phyloP scores from a whole-genome alignment of 2,329 filamentous ascomycete species.

The Pseudogymnoascus pannorum region DNA sequence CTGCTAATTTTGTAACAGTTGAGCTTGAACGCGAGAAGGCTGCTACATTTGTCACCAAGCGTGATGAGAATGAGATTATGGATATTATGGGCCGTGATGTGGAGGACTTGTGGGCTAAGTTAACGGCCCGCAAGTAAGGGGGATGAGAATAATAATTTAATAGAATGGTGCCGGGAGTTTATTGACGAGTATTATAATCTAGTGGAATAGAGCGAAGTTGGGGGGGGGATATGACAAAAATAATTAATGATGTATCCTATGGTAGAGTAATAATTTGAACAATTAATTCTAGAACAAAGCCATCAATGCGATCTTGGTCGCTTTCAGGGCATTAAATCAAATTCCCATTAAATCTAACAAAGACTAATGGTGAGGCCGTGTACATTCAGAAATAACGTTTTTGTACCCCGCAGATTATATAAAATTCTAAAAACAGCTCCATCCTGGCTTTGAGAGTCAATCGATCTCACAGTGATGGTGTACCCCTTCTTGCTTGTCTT shows the following conservation, averaged over 20 bases:
- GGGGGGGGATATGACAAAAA: background rate
- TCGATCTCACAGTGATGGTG: background rate
- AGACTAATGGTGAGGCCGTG: no score
- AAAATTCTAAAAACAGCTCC: background rate
- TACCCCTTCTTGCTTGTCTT: background rate
- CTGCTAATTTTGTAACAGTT: slow-evolving; percentile 5
- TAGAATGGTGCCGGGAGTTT: background rate
- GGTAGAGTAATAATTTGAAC: no score
- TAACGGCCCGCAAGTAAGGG: background rate
- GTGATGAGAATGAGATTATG: slow-evolving; percentile 5
- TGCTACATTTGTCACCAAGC: slow-evolving; percentile 1
- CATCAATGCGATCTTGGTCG: no score
- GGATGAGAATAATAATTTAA: background rate
- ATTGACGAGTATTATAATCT: background rate
- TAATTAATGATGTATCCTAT: background rate
- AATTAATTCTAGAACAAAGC: no score
- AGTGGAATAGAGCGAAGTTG: background rate
- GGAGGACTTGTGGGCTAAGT: slow-evolving; percentile 12
- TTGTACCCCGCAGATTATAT: background rate
- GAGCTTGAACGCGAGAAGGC: slow-evolving; percentile 15
- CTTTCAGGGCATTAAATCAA: no score
- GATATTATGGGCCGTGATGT: slow-evolving; percentile 14
- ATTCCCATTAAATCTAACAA: no score
- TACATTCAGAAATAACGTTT: no score
- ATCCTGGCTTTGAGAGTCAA: background rate